These are phyloP conservation scores for Tolypocladium guangdongense DNA, from an alignment of 2,329 filamentous ascomycete species.

Conservation along the genomic window DNA sequence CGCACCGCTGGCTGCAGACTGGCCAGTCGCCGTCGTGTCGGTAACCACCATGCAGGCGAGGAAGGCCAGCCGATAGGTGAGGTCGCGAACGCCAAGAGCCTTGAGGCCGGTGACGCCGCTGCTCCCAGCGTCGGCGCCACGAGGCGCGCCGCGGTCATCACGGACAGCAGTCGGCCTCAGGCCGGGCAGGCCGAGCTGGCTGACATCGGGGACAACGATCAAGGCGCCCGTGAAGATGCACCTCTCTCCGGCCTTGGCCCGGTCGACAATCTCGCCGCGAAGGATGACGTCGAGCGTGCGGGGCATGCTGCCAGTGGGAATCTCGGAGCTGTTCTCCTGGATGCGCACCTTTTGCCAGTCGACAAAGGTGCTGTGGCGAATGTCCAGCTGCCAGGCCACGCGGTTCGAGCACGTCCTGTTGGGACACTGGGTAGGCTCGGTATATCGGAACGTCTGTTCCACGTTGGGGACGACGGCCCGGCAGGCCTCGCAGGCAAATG, in stretches of 20 bases:
- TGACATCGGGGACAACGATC: slow-evolving; percentile 95
- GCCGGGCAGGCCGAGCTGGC: slow-evolving; percentile 84
- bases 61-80: slow-evolving; percentile 95
- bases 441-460: slow-evolving; percentile 96
- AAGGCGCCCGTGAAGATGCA: slow-evolving; percentile 95
- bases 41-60: slow-evolving; percentile 92
- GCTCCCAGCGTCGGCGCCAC: slow-evolving; percentile 71
- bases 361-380: slow-evolving; percentile 91
- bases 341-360: slow-evolving; percentile 99
- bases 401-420: slow-evolving; percentile 82
- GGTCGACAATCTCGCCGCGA: slow-evolving; percentile 92
- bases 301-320: slow-evolving; percentile 97
- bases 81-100: slow-evolving; percentile 82
- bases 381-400: slow-evolving; percentile 90
- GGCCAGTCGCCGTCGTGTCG: slow-evolving; percentile 71
- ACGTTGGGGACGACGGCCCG: slow-evolving; percentile 77
- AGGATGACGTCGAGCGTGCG: slow-evolving; percentile 95
- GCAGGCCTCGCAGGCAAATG: slow-evolving; percentile 85
- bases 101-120: slow-evolving; percentile 82
- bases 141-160: slow-evolving; percentile 63
- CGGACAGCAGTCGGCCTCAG: slow-evolving; percentile 72
- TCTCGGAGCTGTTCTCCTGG: slow-evolving; percentile 96
- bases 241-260: slow-evolving; percentile 94
- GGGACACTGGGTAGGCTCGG: slow-evolving; percentile 90
- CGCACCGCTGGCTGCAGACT: slow-evolving; percentile 50